Evolutionary conservation across 192 early-diverging fungal species (phyloP).

Genomic region (Chytriomyces hyalinus): DNA sequence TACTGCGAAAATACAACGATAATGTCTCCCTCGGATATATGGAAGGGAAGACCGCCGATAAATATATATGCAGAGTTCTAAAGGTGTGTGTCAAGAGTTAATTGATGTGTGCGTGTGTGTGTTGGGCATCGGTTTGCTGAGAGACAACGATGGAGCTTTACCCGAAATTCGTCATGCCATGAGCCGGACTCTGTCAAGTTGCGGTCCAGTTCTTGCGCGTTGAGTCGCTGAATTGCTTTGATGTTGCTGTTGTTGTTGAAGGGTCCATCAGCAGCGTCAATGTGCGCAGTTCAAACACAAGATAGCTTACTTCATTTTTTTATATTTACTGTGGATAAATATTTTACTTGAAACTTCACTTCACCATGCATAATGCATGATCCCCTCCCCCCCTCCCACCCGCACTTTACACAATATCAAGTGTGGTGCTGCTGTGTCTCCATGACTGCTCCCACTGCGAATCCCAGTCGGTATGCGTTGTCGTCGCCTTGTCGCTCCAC

Average conservation of each 20-base stretch:
- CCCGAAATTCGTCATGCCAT: constrained; percentile 80
- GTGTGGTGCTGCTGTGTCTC: neutral
- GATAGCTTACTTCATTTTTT: constrained; percentile 3
- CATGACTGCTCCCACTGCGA: constrained; percentile 12
- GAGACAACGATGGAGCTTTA: too few species aligned
- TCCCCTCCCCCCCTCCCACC: too few species aligned
- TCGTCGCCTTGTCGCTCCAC: constrained; percentile 1
- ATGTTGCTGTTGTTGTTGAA: constrained; percentile 62
- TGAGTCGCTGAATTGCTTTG: constrained; percentile 84
- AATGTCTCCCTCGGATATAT: constrained; percentile 91
- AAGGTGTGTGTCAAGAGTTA: neutral
- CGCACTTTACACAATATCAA: neutral
- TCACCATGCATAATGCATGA: too few species aligned
- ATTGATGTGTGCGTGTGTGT: neutral
- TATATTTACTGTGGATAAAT: too few species aligned
- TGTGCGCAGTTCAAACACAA: neutral
- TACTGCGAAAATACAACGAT: constrained; percentile 93
- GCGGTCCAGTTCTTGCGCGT: constrained; percentile 68
- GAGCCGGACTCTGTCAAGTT: constrained; percentile 67
- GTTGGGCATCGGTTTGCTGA: constrained; percentile 37
- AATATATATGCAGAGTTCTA: constrained; percentile 88
- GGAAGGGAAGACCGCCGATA: constrained; percentile 80
- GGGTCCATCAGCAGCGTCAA: neutral
- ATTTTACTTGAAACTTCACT: too few species aligned
- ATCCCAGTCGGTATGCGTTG: constrained; percentile 15